Conservation (phyloP, 371 early-diverging fungal genomes). For the Apophysomyces sp. region DNA sequence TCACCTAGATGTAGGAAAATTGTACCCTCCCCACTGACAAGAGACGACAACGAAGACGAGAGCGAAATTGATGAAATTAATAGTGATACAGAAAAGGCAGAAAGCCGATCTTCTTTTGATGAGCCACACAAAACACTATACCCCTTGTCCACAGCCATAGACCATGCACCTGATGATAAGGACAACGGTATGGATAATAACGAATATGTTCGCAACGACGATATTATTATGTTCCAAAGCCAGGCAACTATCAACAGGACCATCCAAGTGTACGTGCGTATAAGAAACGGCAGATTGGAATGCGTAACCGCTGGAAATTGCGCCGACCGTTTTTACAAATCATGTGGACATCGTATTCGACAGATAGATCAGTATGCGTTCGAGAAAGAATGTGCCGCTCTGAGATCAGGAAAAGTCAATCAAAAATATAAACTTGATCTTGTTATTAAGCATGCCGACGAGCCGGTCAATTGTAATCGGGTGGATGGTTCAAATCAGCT, state of each 20-base stretch:
- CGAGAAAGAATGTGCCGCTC: neutral
- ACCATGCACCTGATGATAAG: too few relatives aligned
- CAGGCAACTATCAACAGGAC: neutral
- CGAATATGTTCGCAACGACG: neutral
- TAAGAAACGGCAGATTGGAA: neutral
- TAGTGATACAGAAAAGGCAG: too few relatives aligned
- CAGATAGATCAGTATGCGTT: too few relatives aligned
- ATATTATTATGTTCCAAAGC: neutral
- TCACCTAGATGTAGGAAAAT: too few relatives aligned
- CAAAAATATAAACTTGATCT: neutral
- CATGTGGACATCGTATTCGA: neutral
- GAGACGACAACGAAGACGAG: neutral
- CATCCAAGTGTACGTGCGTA: neutral
- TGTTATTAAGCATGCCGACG: neutral
- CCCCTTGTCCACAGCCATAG: too few relatives aligned
- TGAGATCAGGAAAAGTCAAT: neutral
- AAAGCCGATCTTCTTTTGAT: too few relatives aligned
- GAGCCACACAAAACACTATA: too few relatives aligned
- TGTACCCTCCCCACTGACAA: neutral
- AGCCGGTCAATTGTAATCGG: too few relatives aligned
- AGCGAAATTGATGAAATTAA: neutral
- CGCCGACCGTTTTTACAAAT: neutral
- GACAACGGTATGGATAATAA: neutral
- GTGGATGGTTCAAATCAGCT: too few relatives aligned
- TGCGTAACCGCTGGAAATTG: too few relatives aligned